Conservation (phyloP, 1,284 basidiomycete genomes). For the Tremellales sp. region DNA sequence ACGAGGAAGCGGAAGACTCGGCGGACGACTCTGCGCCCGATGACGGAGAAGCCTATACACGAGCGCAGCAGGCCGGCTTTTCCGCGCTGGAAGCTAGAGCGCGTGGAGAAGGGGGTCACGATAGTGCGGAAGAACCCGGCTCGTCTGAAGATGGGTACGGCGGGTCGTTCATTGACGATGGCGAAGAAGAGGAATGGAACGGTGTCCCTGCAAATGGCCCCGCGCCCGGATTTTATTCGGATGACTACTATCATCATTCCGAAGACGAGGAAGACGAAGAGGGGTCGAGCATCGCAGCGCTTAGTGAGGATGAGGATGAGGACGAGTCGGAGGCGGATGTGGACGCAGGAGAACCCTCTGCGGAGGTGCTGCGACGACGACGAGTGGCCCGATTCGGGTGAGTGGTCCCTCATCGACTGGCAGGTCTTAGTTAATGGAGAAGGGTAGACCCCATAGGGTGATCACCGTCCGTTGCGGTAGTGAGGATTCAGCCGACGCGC, state of each 20-base stretch:
- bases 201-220: too few species aligned
- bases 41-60: neutral
- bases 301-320: constrained; percentile 8
- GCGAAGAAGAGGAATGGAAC: constrained; percentile 10
- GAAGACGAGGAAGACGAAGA: constrained; percentile 3
- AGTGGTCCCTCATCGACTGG: too few species aligned
- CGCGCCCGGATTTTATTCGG: neutral
- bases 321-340: too few species aligned
- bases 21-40: constrained; percentile 6
- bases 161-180: constrained; percentile 29
- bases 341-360: too few species aligned
- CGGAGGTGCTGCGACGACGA: too few species aligned
- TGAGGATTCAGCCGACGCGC: too few species aligned
- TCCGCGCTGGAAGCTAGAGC: neutral
- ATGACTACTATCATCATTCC: constrained; percentile 6
- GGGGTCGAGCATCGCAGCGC: neutral
- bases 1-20: neutral
- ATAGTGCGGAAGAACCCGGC: constrained; percentile 1
- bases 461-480: too few species aligned
- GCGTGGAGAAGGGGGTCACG: neutral
- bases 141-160: constrained; percentile 19
- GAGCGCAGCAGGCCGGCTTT: neutral
- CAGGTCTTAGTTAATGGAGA: too few species aligned
- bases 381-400: too few species aligned
- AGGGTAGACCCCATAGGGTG: too few species aligned